Base-by-base conservation (phyloP, 176 grass and related monocot species). In the Triticum turgidum region DNA sequence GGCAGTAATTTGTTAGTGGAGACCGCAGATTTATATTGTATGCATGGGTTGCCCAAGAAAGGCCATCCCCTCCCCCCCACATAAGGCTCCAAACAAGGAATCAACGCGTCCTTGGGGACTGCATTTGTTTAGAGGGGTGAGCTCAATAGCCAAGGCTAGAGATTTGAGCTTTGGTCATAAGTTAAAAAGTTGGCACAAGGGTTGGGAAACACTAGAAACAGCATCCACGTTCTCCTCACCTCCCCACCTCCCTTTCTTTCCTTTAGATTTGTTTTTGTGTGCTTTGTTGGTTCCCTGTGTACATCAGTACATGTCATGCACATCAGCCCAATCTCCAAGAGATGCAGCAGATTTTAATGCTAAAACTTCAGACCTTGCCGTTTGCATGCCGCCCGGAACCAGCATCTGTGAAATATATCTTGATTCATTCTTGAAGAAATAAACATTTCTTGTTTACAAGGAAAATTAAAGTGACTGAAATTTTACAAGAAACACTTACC, bases 151-250 rank as follows among this genome's bases (percentile, higher is more conserved):
- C 87, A 84, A 90, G 85, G 89, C 90, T 87, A 92, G 92, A 87
- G 88, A 91, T 87, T 88, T 79, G 85, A 87, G 87, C 85, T 78
- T 92, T 94, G 85, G 92, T 88, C 88, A 77, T 85, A 87, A 88
- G 78, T 94, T 87, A 91, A 85, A 94, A 93, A 85, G 82, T 80
- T 86, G 45, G 76, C 80, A 85, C 89, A 89, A 84, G 89, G 84
- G 89, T 85, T 95, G 95, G 82, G 95, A 95, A 97, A 88, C 93
- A 98, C 95, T 93, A 98, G 89, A 94, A 98, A 95, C 93, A 95
- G 95, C 95, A 95, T 90, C 95, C 95, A 98, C 95, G 95, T 98
- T 98, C 93, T 67, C 91, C 89, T 98, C 91, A 88, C 85, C 89
- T 74, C 89, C 81, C 88, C 86, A 18, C 78, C 76, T 76, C 83